Percentiles rank a stretch among this genome's conserved stretches.
phyloP scores from a whole-genome alignment of 108 stramenopile species.

The Nitzschia sp. region DNA sequence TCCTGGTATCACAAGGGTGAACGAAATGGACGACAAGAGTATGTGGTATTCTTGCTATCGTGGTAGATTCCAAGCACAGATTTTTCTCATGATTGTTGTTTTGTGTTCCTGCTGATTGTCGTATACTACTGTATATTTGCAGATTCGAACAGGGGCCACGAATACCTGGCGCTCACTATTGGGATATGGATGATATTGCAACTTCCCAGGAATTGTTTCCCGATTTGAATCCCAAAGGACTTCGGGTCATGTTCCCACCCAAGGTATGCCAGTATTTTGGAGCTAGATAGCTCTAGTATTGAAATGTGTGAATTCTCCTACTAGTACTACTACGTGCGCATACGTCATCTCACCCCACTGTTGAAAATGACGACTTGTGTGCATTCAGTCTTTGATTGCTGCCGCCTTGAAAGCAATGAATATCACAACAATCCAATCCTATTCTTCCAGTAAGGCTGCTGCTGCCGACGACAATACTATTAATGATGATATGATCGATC shows the following conservation, averaged over 20 bases:
- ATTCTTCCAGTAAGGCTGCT: neutral
- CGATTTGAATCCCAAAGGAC: conserved; percentile 22
- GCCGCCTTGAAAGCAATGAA: conserved; percentile 51
- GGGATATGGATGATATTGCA: conserved; percentile 72
- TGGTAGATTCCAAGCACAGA: neutral
- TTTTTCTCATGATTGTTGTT: neutral
- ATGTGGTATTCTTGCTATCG: neutral
- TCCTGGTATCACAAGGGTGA: conserved; percentile 54
- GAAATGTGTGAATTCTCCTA: too few relatives aligned
- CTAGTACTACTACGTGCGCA: too few relatives aligned
- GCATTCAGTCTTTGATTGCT: conserved; percentile 40
- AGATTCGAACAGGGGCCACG: conserved; percentile 59
- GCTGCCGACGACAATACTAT: neutral
- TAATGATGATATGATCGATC: too few relatives aligned
- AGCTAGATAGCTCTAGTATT: too few relatives aligned
- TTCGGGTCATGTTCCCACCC: conserved; percentile 33
- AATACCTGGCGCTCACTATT: conserved; percentile 58
- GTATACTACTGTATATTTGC: neutral
- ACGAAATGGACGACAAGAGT: conserved; percentile 35
- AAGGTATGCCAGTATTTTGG: conserved; percentile 42
- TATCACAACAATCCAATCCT: conserved; percentile 10
- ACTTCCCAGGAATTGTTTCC: conserved; percentile 28
- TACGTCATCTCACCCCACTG: too few relatives aligned
- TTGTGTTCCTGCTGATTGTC: too few relatives aligned
- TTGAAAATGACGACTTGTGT: too few relatives aligned